These are phyloP conservation scores for Globisporangium heterothallicum DNA, from an alignment of 352 stramenopile species.

Conservation along the genomic window DNA sequence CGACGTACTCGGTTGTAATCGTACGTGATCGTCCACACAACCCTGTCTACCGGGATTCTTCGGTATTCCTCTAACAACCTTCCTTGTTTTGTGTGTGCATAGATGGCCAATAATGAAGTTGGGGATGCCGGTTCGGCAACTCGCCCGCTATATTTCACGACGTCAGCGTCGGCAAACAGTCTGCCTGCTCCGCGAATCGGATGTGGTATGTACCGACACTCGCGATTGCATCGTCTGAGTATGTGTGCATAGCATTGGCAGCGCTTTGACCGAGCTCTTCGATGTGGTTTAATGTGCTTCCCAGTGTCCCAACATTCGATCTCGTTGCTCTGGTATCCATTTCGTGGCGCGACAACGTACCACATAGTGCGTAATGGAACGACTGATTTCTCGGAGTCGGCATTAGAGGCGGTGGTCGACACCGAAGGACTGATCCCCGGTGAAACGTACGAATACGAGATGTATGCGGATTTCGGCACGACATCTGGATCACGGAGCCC, in stretches of 20 bases:
- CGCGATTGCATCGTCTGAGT: no score
- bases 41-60: no score
- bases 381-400: slow-evolving; percentile 5
- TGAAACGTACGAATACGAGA: slow-evolving; percentile 17
- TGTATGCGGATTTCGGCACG: slow-evolving; percentile 15
- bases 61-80: background rate
- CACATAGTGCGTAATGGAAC: slow-evolving; percentile 25
- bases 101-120: slow-evolving; percentile 9
- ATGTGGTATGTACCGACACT: slow-evolving; percentile 31
- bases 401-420: slow-evolving; percentile 6
- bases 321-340: slow-evolving; percentile 37
- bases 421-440: slow-evolving; percentile 6
- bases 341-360: slow-evolving; percentile 33
- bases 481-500: slow-evolving; percentile 8
- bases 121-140: slow-evolving; percentile 16
- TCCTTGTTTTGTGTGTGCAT: background rate
- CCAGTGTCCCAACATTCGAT: slow-evolving; percentile 29
- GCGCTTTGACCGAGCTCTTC: background rate
- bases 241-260: no score
- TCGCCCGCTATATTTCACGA: slow-evolving; percentile 20
- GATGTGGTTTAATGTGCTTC: background rate
- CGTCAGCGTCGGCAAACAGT: slow-evolving; percentile 14
- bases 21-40: slow-evolving; percentile 35
- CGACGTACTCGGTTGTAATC: slow-evolving; percentile 34
- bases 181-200: slow-evolving; percentile 20